Conservation (phyloP, 2,329 filamentous ascomycete species). For the Lasiodiplodia sp. region DNA sequence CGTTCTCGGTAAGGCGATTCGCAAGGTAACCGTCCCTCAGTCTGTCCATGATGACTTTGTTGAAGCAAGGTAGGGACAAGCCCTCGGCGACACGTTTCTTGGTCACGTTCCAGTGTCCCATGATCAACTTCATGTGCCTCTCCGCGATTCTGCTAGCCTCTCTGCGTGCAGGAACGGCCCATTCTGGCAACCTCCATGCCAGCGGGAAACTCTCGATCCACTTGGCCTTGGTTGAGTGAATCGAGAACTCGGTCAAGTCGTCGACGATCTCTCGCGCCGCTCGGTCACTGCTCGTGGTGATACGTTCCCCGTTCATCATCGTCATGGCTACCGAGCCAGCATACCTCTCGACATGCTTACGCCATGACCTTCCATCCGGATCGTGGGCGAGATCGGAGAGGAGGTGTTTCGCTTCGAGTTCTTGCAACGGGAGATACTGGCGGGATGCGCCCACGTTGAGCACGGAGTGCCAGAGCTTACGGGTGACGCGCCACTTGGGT, state of each 20-base stretch:
- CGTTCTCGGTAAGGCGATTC: not conserved
- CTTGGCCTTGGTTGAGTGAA: not conserved
- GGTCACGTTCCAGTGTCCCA: slow-evolving; percentile 34
- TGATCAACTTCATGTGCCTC: slow-evolving; percentile 50
- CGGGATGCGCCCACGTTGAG: slow-evolving; percentile 24
- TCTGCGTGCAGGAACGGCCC: slow-evolving; percentile 44
- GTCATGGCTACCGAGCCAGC: slow-evolving; percentile 16
- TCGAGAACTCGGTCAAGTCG: not conserved
- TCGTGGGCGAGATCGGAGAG: slow-evolving; percentile 1
- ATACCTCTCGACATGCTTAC: slow-evolving; percentile 6
- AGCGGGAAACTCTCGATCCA: slow-evolving; percentile 55
- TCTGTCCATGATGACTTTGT: not conserved
- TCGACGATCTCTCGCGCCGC: not conserved
- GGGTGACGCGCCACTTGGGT: slow-evolving; percentile 19
- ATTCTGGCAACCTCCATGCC: slow-evolving; percentile 48
- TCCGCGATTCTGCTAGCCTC: slow-evolving; percentile 39
- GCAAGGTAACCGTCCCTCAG: not conserved
- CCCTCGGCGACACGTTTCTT: slow-evolving; percentile 16
- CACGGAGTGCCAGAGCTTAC: slow-evolving; percentile 29
- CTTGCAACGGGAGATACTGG: slow-evolving; percentile 29
- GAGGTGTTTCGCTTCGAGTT: slow-evolving; percentile 26
- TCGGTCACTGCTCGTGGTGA: not conserved
- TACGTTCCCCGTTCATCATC: slow-evolving; percentile 17
- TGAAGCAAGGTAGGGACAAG: slow-evolving; percentile 10
- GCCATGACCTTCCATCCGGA: not conserved